Conservation (phyloP, 2,329 filamentous ascomycete species). For the Coleophoma cylindrospora region DNA sequence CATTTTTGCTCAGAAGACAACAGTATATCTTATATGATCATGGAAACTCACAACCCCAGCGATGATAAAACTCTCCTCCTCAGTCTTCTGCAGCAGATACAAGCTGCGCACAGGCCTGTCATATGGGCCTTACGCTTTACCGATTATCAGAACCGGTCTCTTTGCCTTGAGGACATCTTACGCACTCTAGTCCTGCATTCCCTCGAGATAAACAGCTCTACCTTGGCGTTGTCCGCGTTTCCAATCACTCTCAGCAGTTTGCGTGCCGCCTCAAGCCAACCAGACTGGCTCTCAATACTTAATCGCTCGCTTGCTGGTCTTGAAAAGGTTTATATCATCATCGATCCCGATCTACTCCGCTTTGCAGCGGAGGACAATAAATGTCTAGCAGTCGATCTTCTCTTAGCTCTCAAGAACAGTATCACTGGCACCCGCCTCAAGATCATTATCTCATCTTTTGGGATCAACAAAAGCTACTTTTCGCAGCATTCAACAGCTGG, state of each 20-base stretch:
- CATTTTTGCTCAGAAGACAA: not conserved
- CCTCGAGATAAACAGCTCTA: not conserved
- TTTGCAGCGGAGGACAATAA: not conserved
- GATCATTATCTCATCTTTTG: no score
- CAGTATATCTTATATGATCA: not conserved
- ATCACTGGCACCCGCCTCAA: no score
- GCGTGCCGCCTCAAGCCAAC: not conserved
- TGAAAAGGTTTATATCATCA: not conserved
- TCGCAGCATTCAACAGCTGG: no score
- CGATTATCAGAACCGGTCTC: not conserved
- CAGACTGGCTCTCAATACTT: slow-evolving; percentile 1
- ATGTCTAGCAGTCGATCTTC: not conserved
- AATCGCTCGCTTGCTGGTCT: not conserved
- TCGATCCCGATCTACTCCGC: not conserved
- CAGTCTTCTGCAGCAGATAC: not conserved
- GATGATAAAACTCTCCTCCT: not conserved
- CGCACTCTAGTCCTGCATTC: not conserved
- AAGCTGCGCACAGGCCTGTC: not conserved
- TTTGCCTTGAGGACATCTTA: not conserved
- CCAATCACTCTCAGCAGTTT: not conserved
- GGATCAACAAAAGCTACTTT: no score
- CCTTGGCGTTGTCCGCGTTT: not conserved
- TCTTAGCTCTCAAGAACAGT: no score
- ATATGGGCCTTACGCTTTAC: slow-evolving; percentile 1
- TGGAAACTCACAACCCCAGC: not conserved